Evolutionary conservation across 164 flowering plant genomes (phyloP), one percentile per base, ranked within the genome.

Genomic region (Cinnamomum chago): DNA sequence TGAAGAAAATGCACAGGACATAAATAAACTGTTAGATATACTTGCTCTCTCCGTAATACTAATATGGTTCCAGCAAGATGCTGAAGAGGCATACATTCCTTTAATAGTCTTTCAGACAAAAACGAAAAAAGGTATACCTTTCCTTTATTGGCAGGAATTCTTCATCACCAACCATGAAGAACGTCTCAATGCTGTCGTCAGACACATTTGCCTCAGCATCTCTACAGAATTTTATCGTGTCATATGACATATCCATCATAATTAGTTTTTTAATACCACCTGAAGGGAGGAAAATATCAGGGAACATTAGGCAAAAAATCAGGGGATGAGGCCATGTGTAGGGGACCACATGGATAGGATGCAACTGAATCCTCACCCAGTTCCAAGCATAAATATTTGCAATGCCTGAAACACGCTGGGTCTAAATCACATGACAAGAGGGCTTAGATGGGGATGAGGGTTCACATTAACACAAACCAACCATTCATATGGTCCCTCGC

Each of bases 161-260:
- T 80, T 95, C 99, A 86, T 95, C 99, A 70, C 84, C 99, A 79
- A 95, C 92, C 15, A 91, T 75, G 84, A 75, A 93, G 12, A 88
- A 87, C 58, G 95, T 91, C 77, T 95, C 92, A 67, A 92, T 75
- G 27, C 72, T 74, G 65, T 81, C 79, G 75, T 75, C 73, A 25
- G 78, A 73, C 22, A 73, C 50, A 73, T 78, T 78, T 50, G 81
- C 75, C 75, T 88, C 88, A 51, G 81, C 75, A 50, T 81, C 80
- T 79, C 76, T 86, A 79, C 99, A 93, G 73, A 66, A 70, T 79
- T 87, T 86, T 58, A 95, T 79, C 95, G 90, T 92, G 81, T 95
- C 99, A 82, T 75, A 50, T 23, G 99, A 95, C 60, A 87, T 73
- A 83, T 92, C 98, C 99, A 95, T 92, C 97, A 93, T 88, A 77